These are phyloP conservation scores for Rhodotorula glutinis DNA, from an alignment of 1,284 basidiomycete genomes.

Conservation along the genomic window DNA sequence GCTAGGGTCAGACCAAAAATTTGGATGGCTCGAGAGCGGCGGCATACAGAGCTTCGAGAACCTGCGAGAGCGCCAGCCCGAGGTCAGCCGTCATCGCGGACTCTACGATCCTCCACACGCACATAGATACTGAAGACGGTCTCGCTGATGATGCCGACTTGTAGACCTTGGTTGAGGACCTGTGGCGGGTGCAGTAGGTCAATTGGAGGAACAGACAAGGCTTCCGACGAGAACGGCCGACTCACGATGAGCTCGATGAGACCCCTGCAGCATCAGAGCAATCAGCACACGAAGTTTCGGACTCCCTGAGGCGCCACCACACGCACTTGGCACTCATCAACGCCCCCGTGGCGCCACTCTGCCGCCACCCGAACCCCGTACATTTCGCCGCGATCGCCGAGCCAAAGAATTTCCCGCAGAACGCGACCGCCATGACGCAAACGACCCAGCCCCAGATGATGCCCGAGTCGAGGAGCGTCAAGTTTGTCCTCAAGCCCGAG, in stretches of 20 bases:
- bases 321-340: slow-evolving; percentile 65
- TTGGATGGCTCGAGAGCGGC: too few relatives aligned
- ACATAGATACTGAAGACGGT: slow-evolving; percentile 69
- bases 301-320: too few relatives aligned
- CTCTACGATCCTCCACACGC: neutral
- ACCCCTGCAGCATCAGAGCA: too few relatives aligned
- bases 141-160: slow-evolving; percentile 65
- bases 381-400: slow-evolving; percentile 64
- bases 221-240: slow-evolving; percentile 1
- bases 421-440: slow-evolving; percentile 73
- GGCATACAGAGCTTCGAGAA: slow-evolving; percentile 48
- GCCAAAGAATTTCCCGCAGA: slow-evolving; percentile 69
- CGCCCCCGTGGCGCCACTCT: slow-evolving; percentile 78
- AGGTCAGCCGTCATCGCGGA: neutral
- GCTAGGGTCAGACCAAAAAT: too few relatives aligned
- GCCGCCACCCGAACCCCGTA: slow-evolving; percentile 69
- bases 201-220: neutral
- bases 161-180: neutral
- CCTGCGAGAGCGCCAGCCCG: neutral
- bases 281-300: too few relatives aligned
- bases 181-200: neutral
- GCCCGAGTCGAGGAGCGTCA: slow-evolving; percentile 24
- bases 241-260: slow-evolving; percentile 69
- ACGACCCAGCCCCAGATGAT: slow-evolving; percentile 64
- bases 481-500: slow-evolving; percentile 22